phyloP scores from a whole-genome alignment of 1,284 basidiomycete genomes.

The Hymenochaete sp. region DNA sequence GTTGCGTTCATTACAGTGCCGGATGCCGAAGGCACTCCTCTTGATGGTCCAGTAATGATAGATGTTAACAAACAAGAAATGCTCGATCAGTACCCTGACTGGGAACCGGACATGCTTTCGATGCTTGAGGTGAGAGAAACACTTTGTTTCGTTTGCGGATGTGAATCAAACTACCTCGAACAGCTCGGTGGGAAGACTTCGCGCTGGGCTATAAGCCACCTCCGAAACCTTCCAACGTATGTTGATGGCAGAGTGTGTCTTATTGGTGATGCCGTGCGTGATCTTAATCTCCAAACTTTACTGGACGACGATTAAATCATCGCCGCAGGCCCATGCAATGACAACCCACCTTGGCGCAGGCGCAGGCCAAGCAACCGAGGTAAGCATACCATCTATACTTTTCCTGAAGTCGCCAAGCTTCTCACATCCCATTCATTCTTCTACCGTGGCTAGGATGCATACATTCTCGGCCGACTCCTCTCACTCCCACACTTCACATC shows the following conservation, averaged over 20 bases:
- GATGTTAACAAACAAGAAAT: conserved; percentile 22
- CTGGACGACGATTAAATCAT: background rate
- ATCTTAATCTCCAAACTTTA: background rate
- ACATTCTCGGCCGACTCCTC: conserved; percentile 29
- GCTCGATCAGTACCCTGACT: conserved; percentile 20
- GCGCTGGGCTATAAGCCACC: conserved; percentile 23
- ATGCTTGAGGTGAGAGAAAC: conserved; percentile 20
- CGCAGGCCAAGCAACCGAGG: conserved; percentile 35
- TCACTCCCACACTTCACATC: conserved; percentile 20
- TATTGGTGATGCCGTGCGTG: conserved; percentile 24
- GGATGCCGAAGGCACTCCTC: conserved; percentile 20
- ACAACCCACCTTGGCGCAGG: conserved; percentile 33
- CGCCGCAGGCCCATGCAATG: conserved; percentile 32
- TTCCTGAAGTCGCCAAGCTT: too few species aligned
- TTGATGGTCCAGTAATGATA: conserved; percentile 21
- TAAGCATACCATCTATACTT: conserved; percentile 14
- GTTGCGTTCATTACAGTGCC: conserved; percentile 21
- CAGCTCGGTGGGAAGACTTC: conserved; percentile 22
- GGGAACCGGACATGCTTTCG: conserved; percentile 23
- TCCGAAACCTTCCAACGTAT: conserved; percentile 21
- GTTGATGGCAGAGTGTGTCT: conserved; percentile 21
- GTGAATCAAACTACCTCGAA: conserved; percentile 1
- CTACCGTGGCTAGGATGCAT: conserved; percentile 27
- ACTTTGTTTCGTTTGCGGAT: conserved; percentile 2
- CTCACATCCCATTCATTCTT: background rate